Percentiles rank a stretch among this genome's conserved stretches.
phyloP scores from a whole-genome alignment of 129 eudicot species.

The Chrysanthemum makinoi region DNA sequence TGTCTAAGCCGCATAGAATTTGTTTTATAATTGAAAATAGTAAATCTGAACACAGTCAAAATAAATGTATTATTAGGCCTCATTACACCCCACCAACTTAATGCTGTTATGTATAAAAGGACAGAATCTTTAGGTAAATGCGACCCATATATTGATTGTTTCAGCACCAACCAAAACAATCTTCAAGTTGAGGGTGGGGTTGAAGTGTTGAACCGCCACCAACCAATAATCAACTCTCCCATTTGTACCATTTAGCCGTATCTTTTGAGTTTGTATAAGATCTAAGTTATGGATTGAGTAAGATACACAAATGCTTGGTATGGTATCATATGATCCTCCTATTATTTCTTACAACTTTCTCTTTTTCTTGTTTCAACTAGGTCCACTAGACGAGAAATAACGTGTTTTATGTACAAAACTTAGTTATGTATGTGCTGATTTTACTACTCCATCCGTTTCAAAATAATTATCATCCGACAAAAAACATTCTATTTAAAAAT shows the following conservation, averaged over 20 bases:
- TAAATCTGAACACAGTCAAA: background rate
- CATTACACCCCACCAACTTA: conserved; percentile 18
- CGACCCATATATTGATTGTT: conserved; percentile 11
- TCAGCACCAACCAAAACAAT: conserved; percentile 22
- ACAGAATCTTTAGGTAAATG: conserved; percentile 27
- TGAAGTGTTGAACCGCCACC: conserved; percentile 9
- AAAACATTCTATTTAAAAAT: no score
- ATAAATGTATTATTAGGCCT: conserved; percentile 2
- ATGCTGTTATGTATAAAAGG: conserved; percentile 5
- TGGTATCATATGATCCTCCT: background rate
- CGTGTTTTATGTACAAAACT: no score
- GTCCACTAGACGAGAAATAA: no score
- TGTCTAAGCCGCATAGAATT: background rate
- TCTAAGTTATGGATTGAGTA: conserved; percentile 1
- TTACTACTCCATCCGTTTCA: no score
- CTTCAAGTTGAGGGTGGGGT: conserved; percentile 16
- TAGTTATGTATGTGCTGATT: no score
- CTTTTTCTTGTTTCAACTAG: background rate
- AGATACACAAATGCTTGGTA: conserved; percentile 1
- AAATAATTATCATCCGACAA: no score
- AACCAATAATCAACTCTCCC: background rate
- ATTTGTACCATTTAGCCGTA: conserved; percentile 2
- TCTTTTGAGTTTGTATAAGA: background rate
- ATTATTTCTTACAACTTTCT: background rate
- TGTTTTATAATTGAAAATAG: no score